phyloP scores from a whole-genome alignment of 805 yeast genomes.

The Starmera quercuum region DNA sequence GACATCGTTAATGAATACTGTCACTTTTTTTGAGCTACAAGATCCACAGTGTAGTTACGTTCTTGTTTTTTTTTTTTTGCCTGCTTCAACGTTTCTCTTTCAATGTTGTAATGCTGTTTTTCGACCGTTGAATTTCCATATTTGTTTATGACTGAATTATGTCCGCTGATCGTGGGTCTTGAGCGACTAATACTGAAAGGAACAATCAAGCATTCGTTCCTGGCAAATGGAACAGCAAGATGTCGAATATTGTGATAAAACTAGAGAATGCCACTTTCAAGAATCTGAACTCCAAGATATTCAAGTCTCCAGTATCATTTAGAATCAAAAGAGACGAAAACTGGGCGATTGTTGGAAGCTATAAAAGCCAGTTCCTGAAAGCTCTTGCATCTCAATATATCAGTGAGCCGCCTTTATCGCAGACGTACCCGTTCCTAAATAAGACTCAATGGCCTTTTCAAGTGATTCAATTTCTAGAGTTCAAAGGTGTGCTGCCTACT shows the following conservation, averaged over 20 bases:
- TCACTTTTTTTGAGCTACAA: no score
- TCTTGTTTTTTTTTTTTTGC: no score
- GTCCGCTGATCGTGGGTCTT: no score
- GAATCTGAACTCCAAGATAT: slow-evolving; percentile 17
- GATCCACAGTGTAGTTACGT: no score
- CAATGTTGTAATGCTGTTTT: no score
- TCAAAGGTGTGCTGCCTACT: slow-evolving; percentile 39
- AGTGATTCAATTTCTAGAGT: slow-evolving; percentile 35
- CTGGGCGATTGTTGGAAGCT: slow-evolving; percentile 52
- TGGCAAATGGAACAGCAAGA: no score
- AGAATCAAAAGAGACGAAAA: slow-evolving; percentile 29
- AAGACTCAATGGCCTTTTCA: slow-evolving; percentile 37
- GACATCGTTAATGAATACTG: no score
- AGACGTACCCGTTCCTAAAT: slow-evolving; percentile 47
- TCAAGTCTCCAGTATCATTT: slow-evolving; percentile 33
- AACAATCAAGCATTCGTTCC: no score
- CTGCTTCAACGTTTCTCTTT: no score
- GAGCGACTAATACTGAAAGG: no score
- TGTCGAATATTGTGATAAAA: slow-evolving; percentile 6
- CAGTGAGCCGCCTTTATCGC: slow-evolving; percentile 42
- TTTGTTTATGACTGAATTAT: no score
- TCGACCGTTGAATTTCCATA: no score
- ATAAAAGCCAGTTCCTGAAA: slow-evolving; percentile 46
- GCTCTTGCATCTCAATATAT: slow-evolving; percentile 48
- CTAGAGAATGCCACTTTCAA: slow-evolving; percentile 14